Percentiles rank a stretch among this genome's conserved stretches.
These are phyloP conservation scores for Magnolia kwangsiensis DNA, from an alignment of 164 flowering plant genomes.

Conservation along the genomic window DNA sequence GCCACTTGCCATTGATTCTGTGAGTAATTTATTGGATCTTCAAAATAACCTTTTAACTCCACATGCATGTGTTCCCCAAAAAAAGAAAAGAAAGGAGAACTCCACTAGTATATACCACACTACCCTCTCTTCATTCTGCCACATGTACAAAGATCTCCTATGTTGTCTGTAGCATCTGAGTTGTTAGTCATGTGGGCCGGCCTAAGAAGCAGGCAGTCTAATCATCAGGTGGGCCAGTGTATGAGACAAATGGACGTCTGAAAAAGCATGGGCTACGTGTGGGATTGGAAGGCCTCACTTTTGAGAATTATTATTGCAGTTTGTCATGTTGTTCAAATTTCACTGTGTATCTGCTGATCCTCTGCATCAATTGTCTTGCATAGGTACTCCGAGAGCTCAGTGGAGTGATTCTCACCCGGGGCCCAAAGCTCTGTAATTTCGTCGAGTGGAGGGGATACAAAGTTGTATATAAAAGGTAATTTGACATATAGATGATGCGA, in stretches of 20 bases:
- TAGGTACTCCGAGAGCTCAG: conserved; percentile 90
- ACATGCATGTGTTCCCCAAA: neutral
- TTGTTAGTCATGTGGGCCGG: too few relatives aligned
- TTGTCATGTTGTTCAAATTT: neutral
- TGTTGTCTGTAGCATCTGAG: too few relatives aligned
- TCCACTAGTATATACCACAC: too few relatives aligned
- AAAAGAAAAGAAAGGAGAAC: too few relatives aligned
- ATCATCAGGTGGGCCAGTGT: too few relatives aligned
- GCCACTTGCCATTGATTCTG: neutral
- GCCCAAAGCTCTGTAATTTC: conserved; percentile 90
- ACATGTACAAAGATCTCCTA: too few relatives aligned
- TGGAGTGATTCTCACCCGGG: conserved; percentile 75
- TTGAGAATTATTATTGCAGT: neutral
- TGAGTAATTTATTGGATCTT: too few relatives aligned
- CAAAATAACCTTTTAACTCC: too few relatives aligned
- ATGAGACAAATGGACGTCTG: neutral
- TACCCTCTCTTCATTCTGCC: too few relatives aligned
- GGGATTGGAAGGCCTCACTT: neutral
- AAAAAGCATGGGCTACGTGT: neutral
- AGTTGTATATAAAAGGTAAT: conserved; percentile 88
- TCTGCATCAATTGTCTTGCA: conserved; percentile 1
- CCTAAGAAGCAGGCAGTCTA: too few relatives aligned
- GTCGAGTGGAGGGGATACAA: conserved; percentile 93
- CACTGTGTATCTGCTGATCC: neutral
- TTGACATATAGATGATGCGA: neutral